A percentile compares a stretch with the other conserved stretches of the same genome.
phyloP scores from a whole-genome alignment of 2,329 filamentous ascomycete species.

The Didymella glomerata region DNA sequence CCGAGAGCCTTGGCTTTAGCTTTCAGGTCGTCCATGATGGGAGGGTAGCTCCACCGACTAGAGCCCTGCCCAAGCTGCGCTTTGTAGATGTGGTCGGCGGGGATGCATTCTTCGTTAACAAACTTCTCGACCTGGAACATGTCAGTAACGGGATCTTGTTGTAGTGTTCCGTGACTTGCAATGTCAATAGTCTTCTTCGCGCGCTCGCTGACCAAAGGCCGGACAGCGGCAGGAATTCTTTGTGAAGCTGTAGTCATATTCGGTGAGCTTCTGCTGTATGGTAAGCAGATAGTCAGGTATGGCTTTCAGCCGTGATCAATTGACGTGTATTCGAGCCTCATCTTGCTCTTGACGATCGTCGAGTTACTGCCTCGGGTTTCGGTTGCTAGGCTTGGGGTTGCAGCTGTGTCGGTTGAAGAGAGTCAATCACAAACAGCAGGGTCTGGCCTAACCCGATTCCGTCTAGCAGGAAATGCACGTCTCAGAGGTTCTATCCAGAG shows the following conservation, averaged over 20 bases:
- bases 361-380: conserved; percentile 8
- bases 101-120: conserved; percentile 84
- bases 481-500: no score
- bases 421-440: no score
- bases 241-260: conserved; percentile 53
- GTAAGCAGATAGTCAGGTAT: background rate
- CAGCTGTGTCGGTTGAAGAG: conserved; percentile 11
- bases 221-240: conserved; percentile 64
- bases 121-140: conserved; percentile 78
- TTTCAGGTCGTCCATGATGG: conserved; percentile 87
- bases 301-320: conserved; percentile 10
- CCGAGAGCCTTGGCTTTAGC: conserved; percentile 79
- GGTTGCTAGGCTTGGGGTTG: conserved; percentile 4
- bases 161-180: conserved; percentile 49
- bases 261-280: background rate
- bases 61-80: conserved; percentile 79
- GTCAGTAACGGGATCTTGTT: background rate
- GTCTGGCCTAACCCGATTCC: background rate
- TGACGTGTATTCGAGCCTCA: background rate
- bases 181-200: conserved; percentile 83
- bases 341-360: conserved; percentile 1
- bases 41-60: conserved; percentile 80
- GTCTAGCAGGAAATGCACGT: no score
- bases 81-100: conserved; percentile 68
- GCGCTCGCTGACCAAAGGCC: conserved; percentile 75